A percentile compares a stretch with the other conserved stretches of the same genome.
phyloP scores from a whole-genome alignment of 2,329 filamentous ascomycete species.

The Ascochyta viciae-villosae region DNA sequence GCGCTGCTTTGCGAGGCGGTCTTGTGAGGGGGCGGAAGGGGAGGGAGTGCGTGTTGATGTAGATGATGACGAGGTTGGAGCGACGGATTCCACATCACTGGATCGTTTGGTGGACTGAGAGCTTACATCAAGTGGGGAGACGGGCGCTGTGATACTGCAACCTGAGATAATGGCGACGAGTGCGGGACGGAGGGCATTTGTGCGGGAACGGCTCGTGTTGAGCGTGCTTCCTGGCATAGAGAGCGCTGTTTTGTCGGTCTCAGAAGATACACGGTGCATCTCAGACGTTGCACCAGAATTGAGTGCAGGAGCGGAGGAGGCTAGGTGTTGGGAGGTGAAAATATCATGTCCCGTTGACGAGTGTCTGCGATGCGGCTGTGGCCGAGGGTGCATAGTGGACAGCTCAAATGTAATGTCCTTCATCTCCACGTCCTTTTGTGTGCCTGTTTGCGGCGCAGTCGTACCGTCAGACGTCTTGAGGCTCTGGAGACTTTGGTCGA shows the following conservation, averaged over 20 bases:
- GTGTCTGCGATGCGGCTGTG: slow-evolving; percentile 8
- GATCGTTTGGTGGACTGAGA: neutral
- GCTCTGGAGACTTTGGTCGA: slow-evolving; percentile 20
- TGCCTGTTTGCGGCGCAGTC: slow-evolving; percentile 3
- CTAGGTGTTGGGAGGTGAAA: slow-evolving; percentile 13
- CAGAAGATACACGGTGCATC: neutral
- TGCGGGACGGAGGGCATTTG: slow-evolving; percentile 1
- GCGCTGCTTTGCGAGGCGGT: slow-evolving; percentile 47
- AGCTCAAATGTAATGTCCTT: slow-evolving; percentile 16
- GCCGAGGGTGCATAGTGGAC: neutral
- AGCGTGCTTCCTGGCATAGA: slow-evolving; percentile 10
- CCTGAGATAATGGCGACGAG: slow-evolving; percentile 18
- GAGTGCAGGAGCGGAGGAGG: slow-evolving; percentile 2
- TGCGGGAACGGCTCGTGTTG: neutral
- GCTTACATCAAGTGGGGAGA: neutral
- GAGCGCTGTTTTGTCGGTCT: neutral
- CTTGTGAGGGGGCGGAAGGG: slow-evolving; percentile 11
- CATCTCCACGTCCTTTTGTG: slow-evolving; percentile 1
- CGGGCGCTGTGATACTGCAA: slow-evolving; percentile 2
- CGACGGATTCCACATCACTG: neutral
- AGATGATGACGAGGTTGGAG: neutral
- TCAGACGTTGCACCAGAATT: neutral
- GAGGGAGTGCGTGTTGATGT: neutral
- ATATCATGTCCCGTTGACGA: slow-evolving; percentile 25
- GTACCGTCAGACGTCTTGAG: slow-evolving; percentile 20